phyloP scores from a whole-genome alignment of 1,139 yeast species.

The Pichia sp. region DNA sequence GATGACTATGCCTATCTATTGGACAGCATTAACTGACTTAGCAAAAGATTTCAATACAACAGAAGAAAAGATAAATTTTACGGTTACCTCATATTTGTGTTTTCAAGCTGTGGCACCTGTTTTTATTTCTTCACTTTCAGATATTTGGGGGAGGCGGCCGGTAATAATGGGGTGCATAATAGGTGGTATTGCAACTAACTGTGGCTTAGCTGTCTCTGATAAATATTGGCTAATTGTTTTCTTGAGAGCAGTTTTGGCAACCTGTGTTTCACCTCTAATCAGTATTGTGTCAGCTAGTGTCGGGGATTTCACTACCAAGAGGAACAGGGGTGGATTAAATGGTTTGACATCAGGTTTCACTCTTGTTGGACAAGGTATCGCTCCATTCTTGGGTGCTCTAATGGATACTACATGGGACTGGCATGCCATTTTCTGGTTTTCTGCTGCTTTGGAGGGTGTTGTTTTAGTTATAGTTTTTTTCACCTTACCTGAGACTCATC shows the following conservation, averaged over 20 bases:
- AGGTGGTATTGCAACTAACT: constrained; percentile 47
- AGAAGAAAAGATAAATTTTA: constrained; percentile 50
- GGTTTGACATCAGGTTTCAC: constrained; percentile 61
- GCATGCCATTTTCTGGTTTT: constrained; percentile 72
- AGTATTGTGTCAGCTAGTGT: constrained; percentile 60
- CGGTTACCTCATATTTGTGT: constrained; percentile 64
- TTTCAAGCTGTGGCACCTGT: constrained; percentile 69
- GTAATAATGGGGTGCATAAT: constrained; percentile 45
- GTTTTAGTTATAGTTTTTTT: constrained; percentile 34
- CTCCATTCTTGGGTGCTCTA: constrained; percentile 69
- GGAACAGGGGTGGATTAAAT: constrained; percentile 56
- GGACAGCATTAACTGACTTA: constrained; percentile 59
- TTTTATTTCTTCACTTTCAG: constrained; percentile 59
- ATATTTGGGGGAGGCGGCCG: constrained; percentile 63
- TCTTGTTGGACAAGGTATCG: constrained; percentile 65
- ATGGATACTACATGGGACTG: constrained; percentile 56
- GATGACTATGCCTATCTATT: constrained; percentile 62
- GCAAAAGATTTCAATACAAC: constrained; percentile 44
- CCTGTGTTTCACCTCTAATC: constrained; percentile 63
- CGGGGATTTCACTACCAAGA: constrained; percentile 57
- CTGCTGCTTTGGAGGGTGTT: constrained; percentile 52
- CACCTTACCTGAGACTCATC: constrained; percentile 63
- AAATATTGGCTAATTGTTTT: constrained; percentile 47
- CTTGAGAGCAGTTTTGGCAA: constrained; percentile 60
- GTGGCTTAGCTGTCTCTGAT: constrained; percentile 53